These are phyloP conservation scores for Aspergillus phoenicis DNA, from an alignment of 2,329 filamentous ascomycete species.

Conservation along the genomic window DNA sequence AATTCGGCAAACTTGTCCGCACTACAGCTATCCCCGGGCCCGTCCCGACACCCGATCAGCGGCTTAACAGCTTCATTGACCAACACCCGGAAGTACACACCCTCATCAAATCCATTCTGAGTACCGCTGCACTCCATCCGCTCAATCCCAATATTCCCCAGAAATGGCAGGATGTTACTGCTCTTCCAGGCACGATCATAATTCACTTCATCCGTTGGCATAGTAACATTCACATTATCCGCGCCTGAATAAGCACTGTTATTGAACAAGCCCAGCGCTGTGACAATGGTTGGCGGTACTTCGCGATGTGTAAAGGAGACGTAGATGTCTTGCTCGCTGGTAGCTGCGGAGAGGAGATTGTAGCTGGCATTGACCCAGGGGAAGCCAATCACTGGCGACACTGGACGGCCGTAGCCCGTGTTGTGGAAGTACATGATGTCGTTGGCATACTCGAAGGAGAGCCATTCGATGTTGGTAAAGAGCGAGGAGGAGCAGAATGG, in stretches of 20 bases:
- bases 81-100: slow-evolving; percentile 56
- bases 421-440: slow-evolving; percentile 68
- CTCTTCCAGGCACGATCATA: slow-evolving; percentile 65
- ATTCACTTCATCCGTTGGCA: slow-evolving; percentile 66
- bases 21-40: slow-evolving; percentile 55
- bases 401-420: slow-evolving; percentile 63
- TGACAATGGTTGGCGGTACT: slow-evolving; percentile 66
- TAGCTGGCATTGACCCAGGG: slow-evolving; percentile 69
- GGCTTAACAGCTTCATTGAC: slow-evolving; percentile 56
- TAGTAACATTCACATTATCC: slow-evolving; percentile 62
- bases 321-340: slow-evolving; percentile 59
- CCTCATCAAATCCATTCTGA: slow-evolving; percentile 56
- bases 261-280: slow-evolving; percentile 71
- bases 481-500: slow-evolving; percentile 63
- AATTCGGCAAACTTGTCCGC: slow-evolving; percentile 47
- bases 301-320: slow-evolving; percentile 71
- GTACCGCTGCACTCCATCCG: slow-evolving; percentile 62
- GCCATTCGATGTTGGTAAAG: slow-evolving; percentile 65
- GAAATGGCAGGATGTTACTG: slow-evolving; percentile 65
- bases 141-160: slow-evolving; percentile 69
- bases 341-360: slow-evolving; percentile 47
- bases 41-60: slow-evolving; percentile 52
- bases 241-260: slow-evolving; percentile 60
- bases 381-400: slow-evolving; percentile 62
- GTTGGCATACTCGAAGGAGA: slow-evolving; percentile 67